Evolutionary conservation across 352 stramenopile species (phyloP).

Genomic region (Globisporangium ultimum): DNA sequence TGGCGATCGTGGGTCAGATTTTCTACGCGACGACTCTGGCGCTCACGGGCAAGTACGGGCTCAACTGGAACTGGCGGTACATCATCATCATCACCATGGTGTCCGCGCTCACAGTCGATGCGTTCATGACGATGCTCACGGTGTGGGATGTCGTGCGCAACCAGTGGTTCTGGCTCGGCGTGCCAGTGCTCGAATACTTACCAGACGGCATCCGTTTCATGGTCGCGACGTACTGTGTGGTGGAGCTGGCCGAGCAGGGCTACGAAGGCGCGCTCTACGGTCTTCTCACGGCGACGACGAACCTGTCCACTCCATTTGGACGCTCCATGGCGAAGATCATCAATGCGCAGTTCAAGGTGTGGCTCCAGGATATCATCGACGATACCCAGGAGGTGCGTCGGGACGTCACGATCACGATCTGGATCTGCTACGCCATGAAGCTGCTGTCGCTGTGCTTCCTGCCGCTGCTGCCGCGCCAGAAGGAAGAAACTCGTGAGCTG

Average conservation of each 20-base stretch:
- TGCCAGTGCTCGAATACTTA: constrained; percentile 49
- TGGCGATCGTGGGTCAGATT: constrained; percentile 46
- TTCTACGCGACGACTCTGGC: constrained; percentile 43
- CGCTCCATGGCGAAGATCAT: constrained; percentile 50
- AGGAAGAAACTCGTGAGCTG: constrained; percentile 30
- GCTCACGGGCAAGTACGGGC: constrained; percentile 38
- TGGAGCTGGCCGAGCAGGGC: constrained; percentile 53
- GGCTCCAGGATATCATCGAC: constrained; percentile 40
- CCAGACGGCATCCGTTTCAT: constrained; percentile 53
- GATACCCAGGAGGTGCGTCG: constrained; percentile 44
- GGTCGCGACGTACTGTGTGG: constrained; percentile 48
- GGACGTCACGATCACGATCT: constrained; percentile 55
- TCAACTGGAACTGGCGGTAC: constrained; percentile 56
- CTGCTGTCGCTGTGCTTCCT: constrained; percentile 47
- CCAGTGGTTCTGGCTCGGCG: constrained; percentile 63
- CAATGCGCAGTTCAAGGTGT: constrained; percentile 49
- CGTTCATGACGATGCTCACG: constrained; percentile 48
- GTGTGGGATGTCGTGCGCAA: constrained; percentile 49
- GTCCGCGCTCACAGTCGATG: constrained; percentile 35
- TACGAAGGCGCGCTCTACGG: constrained; percentile 55
- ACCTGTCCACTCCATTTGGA: constrained; percentile 45
- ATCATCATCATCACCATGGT: constrained; percentile 43
- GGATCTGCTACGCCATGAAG: constrained; percentile 54
- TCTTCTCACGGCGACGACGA: constrained; percentile 43
- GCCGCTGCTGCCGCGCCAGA: constrained; percentile 43